Evolutionary conservation across 805 yeast genomes (phyloP).

Genomic region (Candida sanyiensis): DNA sequence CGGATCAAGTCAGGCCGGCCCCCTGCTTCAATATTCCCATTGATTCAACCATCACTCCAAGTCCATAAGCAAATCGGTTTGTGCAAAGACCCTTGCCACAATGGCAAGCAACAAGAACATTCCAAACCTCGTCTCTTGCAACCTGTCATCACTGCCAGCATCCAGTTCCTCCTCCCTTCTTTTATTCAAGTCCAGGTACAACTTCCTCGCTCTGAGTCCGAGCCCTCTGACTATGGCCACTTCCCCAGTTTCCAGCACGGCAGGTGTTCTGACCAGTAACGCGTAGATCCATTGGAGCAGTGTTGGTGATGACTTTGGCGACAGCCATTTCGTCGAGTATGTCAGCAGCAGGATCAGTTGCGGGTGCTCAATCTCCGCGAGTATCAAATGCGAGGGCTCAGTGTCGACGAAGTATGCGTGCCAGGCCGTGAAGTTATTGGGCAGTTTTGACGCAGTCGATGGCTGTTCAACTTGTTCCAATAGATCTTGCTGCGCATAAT

Average conservation of each 20-base stretch:
- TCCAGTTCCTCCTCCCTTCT: neutral
- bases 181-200: neutral
- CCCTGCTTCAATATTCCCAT: too few species aligned
- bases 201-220: conserved; percentile 14
- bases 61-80: neutral
- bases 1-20: too few species aligned
- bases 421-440: conserved; percentile 25
- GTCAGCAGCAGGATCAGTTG: conserved; percentile 17
- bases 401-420: conserved; percentile 17
- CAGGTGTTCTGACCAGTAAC: conserved; percentile 15
- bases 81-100: conserved; percentile 3
- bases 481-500: neutral
- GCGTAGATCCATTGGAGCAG: conserved; percentile 19
- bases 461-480: conserved; percentile 4
- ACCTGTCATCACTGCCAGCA: neutral
- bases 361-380: too few species aligned
- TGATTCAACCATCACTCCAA: too few species aligned
- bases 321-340: conserved; percentile 22
- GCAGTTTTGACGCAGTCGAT: conserved; percentile 17
- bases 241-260: conserved; percentile 16
- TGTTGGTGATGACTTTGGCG: conserved; percentile 12
- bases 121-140: neutral
- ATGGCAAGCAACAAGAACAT: conserved; percentile 1
- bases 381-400: conserved; percentile 20
- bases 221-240: conserved; percentile 19